These are phyloP conservation scores for Phytophthora citrophthora DNA, from an alignment of 352 stramenopile species.

Conservation along the genomic window DNA sequence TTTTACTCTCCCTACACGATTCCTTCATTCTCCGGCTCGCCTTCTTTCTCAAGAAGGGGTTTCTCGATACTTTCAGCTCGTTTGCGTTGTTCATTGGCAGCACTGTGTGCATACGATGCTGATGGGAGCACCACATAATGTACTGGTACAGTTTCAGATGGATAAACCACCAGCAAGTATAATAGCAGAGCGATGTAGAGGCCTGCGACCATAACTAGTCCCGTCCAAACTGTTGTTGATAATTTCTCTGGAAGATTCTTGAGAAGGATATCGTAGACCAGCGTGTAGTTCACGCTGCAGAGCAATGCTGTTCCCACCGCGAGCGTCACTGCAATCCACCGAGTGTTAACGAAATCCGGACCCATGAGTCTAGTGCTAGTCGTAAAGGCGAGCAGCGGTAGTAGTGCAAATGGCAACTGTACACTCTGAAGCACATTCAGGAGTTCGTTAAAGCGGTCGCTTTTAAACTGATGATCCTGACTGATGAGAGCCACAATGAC, in stretches of 20 bases:
- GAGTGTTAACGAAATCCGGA: slow-evolving; percentile 46
- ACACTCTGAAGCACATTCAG: slow-evolving; percentile 91
- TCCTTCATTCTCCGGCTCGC: no score
- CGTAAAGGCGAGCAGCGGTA: slow-evolving; percentile 86
- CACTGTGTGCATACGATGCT: not conserved
- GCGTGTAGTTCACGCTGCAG: slow-evolving; percentile 67
- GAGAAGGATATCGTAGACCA: slow-evolving; percentile 61
- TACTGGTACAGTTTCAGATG: slow-evolving; percentile 21
- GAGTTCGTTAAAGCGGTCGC: slow-evolving; percentile 79
- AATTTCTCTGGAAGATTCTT: slow-evolving; percentile 42
- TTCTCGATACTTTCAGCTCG: slow-evolving; percentile 12
- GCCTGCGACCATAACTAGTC: slow-evolving; percentile 21
- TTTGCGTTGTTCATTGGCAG: slow-evolving; percentile 2
- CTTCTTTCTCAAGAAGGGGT: slow-evolving; percentile 20
- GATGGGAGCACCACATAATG: slow-evolving; percentile 6
- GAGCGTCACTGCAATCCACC: slow-evolving; percentile 40
- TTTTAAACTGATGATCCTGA: slow-evolving; percentile 52
- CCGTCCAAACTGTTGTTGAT: slow-evolving; percentile 18
- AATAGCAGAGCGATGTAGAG: slow-evolving; percentile 56
- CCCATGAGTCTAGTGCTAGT: slow-evolving; percentile 69
- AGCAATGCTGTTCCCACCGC: slow-evolving; percentile 52
- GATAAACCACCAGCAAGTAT: slow-evolving; percentile 67
- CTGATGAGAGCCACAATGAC: slow-evolving; percentile 74
- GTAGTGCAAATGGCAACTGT: slow-evolving; percentile 86
- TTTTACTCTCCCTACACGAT: no score